Evolutionary conservation across 345 rosid species (phyloP).

Genomic region (Populus alba): DNA sequence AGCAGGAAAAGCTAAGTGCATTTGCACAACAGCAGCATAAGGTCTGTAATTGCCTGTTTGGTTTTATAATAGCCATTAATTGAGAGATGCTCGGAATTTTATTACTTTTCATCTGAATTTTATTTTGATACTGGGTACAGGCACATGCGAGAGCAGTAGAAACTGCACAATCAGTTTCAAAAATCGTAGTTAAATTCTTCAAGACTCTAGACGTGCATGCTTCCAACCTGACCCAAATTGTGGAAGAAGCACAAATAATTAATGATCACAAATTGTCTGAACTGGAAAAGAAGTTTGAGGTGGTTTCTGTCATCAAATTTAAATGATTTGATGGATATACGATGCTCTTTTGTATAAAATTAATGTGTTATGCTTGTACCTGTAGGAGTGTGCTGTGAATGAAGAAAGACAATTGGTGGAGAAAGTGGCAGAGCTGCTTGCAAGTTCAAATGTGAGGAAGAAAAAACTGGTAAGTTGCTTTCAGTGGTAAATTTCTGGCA

Average conservation of each 20-base stretch:
- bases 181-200: conserved; percentile 71
- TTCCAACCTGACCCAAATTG: conserved; percentile 60
- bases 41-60: conserved; percentile 39
- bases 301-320: conserved; percentile 25
- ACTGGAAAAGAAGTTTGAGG: conserved; percentile 94
- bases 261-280: conserved; percentile 73
- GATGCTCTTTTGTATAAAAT: not conserved
- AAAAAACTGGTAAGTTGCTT: conserved; percentile 62
- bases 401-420: conserved; percentile 85
- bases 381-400: conserved; percentile 78
- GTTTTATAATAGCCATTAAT: not conserved
- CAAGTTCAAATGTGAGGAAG: conserved; percentile 82
- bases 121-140: conserved; percentile 38
- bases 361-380: conserved; percentile 7
- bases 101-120: not conserved
- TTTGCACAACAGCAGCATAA: conserved; percentile 79
- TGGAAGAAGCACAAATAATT: conserved; percentile 76
- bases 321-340: conserved; percentile 4
- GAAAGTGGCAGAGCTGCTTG: conserved; percentile 86
- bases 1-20: conserved; percentile 70
- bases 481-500: not conserved
- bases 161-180: conserved; percentile 77
- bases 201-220: conserved; percentile 71
- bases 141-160: conserved; percentile 87
- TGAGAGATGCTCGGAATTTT: conserved; percentile 2